A percentile compares a stretch with the other conserved stretches of the same genome.
phyloP scores from a whole-genome alignment of 2,329 filamentous ascomycete species.

The Lasiodiplodia hormozganensis region DNA sequence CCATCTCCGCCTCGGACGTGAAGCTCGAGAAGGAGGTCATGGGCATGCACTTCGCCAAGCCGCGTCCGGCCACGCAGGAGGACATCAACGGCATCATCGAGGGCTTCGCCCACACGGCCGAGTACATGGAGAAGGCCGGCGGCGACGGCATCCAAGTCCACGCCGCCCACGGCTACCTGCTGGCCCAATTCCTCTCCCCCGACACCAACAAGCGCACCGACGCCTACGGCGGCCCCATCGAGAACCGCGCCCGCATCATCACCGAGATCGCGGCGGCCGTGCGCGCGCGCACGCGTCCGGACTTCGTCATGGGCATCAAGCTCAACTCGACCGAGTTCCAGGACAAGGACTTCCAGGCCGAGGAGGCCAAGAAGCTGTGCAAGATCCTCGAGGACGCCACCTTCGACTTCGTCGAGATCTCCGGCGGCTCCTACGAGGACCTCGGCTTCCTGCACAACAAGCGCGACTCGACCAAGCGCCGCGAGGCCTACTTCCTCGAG shows the following conservation, averaged over 20 bases:
- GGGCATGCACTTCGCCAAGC: conserved; percentile 58
- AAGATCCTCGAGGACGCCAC: conserved; percentile 52
- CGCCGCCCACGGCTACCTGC: conserved; percentile 47
- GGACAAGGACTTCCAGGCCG: conserved; percentile 54
- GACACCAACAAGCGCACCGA: conserved; percentile 46
- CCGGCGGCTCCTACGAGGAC: conserved; percentile 64
- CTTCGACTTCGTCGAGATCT: conserved; percentile 64
- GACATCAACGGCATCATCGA: conserved; percentile 64
- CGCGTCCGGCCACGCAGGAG: conserved; percentile 56
- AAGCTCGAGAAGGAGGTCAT: conserved; percentile 44
- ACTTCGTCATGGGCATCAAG: conserved; percentile 59
- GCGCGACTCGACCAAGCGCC: conserved; percentile 61
- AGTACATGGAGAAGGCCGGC: conserved; percentile 65
- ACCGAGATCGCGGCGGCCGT: conserved; percentile 44
- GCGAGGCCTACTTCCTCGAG: conserved; percentile 64
- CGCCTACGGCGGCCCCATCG: conserved; percentile 45
- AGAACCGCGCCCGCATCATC: conserved; percentile 45
- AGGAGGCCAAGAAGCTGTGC: conserved; percentile 56
- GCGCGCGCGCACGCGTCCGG: conserved; percentile 37
- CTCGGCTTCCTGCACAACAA: conserved; percentile 57
- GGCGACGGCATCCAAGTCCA: conserved; percentile 56
- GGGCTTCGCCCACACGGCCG: conserved; percentile 66
- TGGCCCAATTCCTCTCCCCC: conserved; percentile 47
- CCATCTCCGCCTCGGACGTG: conserved; percentile 57
- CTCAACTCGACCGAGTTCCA: conserved; percentile 61